Percentiles rank a stretch among this genome's conserved stretches.
These are phyloP conservation scores for Exophiala spinifera DNA, from an alignment of 2,329 filamentous ascomycete genomes.

Conservation along the genomic window DNA sequence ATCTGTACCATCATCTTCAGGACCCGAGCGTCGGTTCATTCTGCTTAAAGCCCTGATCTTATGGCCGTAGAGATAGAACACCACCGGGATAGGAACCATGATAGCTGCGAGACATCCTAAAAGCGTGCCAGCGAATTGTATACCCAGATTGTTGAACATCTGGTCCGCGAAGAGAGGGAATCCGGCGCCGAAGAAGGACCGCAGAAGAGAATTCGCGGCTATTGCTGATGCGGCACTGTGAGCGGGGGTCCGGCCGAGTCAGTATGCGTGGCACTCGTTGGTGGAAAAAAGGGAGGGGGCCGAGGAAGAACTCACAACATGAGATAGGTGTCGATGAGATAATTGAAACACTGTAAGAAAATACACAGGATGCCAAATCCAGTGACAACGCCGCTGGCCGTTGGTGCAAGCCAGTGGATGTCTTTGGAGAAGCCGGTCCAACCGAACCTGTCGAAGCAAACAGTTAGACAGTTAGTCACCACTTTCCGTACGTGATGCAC, in stretches of 20 bases:
- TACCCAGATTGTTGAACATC: conserved; percentile 55
- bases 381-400: conserved; percentile 44
- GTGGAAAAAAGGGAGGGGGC: conserved; percentile 49
- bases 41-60: conserved; percentile 54
- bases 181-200: conserved; percentile 31
- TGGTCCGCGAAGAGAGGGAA: conserved; percentile 61
- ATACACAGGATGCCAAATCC: conserved; percentile 40
- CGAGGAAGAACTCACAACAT: conserved; percentile 47
- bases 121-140: conserved; percentile 71
- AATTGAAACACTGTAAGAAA: conserved; percentile 41
- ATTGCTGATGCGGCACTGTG: conserved; percentile 65
- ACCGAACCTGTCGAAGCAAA: conserved; percentile 58
- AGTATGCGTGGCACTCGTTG: background rate
- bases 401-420: conserved; percentile 48
- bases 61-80: conserved; percentile 70
- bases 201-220: conserved; percentile 65
- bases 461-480: conserved; percentile 39
- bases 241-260: no score
- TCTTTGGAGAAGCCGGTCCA: conserved; percentile 52
- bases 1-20: background rate
- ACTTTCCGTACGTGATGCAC: no score
- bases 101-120: conserved; percentile 70
- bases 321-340: conserved; percentile 43
- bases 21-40: background rate
- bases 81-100: conserved; percentile 69